These are phyloP conservation scores for Fomitopsis betulina DNA, from an alignment of 1,284 basidiomycete species.

Conservation along the genomic window DNA sequence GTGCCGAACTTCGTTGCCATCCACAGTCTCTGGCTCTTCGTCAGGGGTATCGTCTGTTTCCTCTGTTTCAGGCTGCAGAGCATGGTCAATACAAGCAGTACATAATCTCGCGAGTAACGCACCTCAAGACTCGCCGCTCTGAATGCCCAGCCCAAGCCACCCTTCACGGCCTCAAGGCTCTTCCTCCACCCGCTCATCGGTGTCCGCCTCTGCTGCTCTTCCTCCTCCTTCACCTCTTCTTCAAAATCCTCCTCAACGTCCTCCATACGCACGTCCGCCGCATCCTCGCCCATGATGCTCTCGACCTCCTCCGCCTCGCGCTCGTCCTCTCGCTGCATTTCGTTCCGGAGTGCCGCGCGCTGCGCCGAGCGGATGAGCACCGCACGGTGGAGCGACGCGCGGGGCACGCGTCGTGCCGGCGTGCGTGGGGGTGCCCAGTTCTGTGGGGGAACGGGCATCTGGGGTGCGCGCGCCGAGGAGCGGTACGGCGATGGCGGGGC, in stretches of 20 bases:
- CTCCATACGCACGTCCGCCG: conserved; percentile 32
- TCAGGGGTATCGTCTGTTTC: background rate
- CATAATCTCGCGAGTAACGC: background rate
- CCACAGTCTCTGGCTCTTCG: background rate
- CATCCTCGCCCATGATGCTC: conserved; percentile 22
- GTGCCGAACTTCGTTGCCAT: conserved; percentile 12
- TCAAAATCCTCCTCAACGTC: conserved; percentile 34
- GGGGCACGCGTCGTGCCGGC: conserved; percentile 35
- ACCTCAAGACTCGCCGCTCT: conserved; percentile 27
- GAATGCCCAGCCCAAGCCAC: conserved; percentile 29
- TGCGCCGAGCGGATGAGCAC: conserved; percentile 68
- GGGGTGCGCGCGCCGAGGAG: background rate
- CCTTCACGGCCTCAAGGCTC: conserved; percentile 30
- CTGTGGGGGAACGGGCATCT: conserved; percentile 18
- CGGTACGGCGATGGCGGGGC: conserved; percentile 8
- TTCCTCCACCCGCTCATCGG: conserved; percentile 33
- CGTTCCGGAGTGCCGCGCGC: conserved; percentile 40
- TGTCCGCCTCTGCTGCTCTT: conserved; percentile 27
- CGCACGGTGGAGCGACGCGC: conserved; percentile 57
- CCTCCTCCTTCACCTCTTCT: conserved; percentile 25
- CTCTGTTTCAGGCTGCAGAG: too few relatives aligned
- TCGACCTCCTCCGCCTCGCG: conserved; percentile 23
- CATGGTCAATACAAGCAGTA: background rate
- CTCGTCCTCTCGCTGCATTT: conserved; percentile 29
- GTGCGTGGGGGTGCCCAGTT: conserved; percentile 32